Evolutionary conservation across 768 basidiomycete species (phyloP), one percentile per base, ranked within the genome.

Genomic region (Coprinopsis marcescibilis): DNA sequence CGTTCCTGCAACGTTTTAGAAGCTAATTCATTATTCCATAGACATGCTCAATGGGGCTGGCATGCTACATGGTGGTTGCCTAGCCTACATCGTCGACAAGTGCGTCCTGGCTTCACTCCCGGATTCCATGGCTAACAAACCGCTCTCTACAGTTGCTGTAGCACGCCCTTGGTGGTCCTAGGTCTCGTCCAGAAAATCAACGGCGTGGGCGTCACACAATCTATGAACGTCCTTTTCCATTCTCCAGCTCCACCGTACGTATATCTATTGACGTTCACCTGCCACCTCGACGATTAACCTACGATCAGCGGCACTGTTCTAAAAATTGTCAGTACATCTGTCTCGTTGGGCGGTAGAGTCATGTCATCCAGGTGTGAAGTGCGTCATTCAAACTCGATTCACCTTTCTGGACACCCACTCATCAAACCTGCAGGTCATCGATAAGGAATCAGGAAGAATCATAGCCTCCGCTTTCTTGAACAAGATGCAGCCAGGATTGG

Each of bases 41-140:
- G 84, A 75, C 47, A 85, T 85, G 82, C 66, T 86, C 25, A 88
- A 87, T 54, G 84, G 84, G 11, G 81, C 82, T 20, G 80, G 81
- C 1, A 83, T 84, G 77, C 68, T 86, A 13, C 85, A 86, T 53
- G 85, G 85, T n/a, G 84, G 81, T 30, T 83, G 82, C 45, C 60
- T 87, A 26, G 80, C 83, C 36, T 85, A 85, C 62, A 66, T 87
- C 46, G 78, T 86, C 35, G 85, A 87, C 63, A 85, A 83, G 81
- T 81, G 50, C 41, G 73, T 62, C n/a, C n/a, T 25, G 50, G 41
- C 72, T 62, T 27, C 14, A 20, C 23, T 37, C 7, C 32, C 21
- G 8, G 32, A 27, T 10, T 35, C 21, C 12, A 23, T 3, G 4
- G 26, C 42, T 19, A 41, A 37, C 23, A 37, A 13, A 41, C n/a